Percentiles rank a stretch among this genome's conserved stretches.
These are phyloP conservation scores for Nakataea oryzae DNA, from an alignment of 2,329 filamentous ascomycete species.

Conservation along the genomic window DNA sequence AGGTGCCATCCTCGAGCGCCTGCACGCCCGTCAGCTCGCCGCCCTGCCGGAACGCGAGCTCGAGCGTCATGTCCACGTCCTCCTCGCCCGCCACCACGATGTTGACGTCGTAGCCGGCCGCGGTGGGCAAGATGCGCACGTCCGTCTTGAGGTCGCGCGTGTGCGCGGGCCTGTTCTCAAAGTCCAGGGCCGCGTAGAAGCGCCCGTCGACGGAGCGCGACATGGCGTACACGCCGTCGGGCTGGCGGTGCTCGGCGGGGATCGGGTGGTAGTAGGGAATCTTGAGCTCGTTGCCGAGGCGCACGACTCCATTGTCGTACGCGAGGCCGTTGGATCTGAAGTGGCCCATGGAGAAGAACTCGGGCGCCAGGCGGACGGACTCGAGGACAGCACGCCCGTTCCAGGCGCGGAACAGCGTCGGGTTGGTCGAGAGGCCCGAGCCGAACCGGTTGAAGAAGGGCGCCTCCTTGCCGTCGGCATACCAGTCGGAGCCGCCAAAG, in stretches of 20 bases:
- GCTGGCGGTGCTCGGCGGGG: neutral
- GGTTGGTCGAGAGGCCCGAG: constrained; percentile 1
- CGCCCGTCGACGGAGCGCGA: constrained; percentile 1
- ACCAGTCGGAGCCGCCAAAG: constrained; percentile 1
- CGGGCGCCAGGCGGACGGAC: neutral
- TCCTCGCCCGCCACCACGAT: constrained; percentile 1
- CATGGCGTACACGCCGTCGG: neutral
- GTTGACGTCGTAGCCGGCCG: neutral
- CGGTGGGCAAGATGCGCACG: neutral
- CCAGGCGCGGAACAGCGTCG: constrained; percentile 1
- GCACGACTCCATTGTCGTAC: neutral
- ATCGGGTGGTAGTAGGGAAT: constrained; percentile 2
- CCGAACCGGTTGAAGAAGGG: constrained; percentile 1
- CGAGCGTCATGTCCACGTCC: neutral
- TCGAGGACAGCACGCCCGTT: neutral
- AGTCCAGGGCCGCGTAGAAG: neutral
- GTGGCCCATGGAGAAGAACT: constrained; percentile 3
- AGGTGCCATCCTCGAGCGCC: neutral
- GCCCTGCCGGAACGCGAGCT: neutral
- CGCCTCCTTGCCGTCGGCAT: neutral
- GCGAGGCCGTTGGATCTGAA: constrained; percentile 1
- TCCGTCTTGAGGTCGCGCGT: constrained; percentile 2
- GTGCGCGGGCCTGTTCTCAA: neutral
- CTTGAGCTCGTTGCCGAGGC: neutral
- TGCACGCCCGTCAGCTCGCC: neutral